phyloP scores from a whole-genome alignment of 768 basidiomycete genomes.

The Neoboletus magnificus region DNA sequence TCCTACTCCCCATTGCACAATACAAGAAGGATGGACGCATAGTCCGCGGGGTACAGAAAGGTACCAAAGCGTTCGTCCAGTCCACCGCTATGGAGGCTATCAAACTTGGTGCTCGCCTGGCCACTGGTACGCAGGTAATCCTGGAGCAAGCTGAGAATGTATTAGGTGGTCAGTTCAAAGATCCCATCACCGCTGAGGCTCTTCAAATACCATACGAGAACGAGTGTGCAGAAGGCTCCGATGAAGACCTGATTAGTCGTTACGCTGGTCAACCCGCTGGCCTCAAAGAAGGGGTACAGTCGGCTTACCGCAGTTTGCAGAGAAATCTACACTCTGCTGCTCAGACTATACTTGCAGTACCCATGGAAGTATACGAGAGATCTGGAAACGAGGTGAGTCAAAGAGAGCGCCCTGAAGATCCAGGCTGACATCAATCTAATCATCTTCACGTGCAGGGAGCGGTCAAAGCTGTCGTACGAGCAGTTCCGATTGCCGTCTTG shows the following conservation, averaged over 20 bases:
- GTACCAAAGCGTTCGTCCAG: constrained; percentile 88
- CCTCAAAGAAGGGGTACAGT: constrained; percentile 82
- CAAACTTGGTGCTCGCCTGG: constrained; percentile 88
- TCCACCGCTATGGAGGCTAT: constrained; percentile 95
- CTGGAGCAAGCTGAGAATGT: constrained; percentile 92
- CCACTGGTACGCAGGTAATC: constrained; percentile 97
- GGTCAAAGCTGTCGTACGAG: constrained; percentile 90
- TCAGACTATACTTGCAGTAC: constrained; percentile 96
- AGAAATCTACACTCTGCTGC: constrained; percentile 90
- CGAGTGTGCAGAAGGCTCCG: constrained; percentile 28
- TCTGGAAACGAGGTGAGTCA: constrained; percentile 80
- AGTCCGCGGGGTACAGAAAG: constrained; percentile 90
- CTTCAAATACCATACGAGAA: constrained; percentile 43
- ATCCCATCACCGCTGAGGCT: constrained; percentile 64
- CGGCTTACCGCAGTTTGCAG: constrained; percentile 86
- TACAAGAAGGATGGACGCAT: constrained; percentile 96
- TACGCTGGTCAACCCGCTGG: constrained; percentile 90
- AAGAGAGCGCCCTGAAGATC: background rate
- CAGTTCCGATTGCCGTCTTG: constrained; percentile 95
- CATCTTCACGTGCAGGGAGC: constrained; percentile 59
- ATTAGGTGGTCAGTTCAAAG: constrained; percentile 73
- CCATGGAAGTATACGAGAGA: constrained; percentile 98
- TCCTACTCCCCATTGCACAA: constrained; percentile 93
- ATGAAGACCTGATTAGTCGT: constrained; percentile 70
- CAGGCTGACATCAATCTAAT: background rate